A percentile compares a stretch with the other conserved stretches of the same genome.
Evolutionary conservation across 768 basidiomycete species (phyloP).

Genomic region (Calvatia gigantea): DNA sequence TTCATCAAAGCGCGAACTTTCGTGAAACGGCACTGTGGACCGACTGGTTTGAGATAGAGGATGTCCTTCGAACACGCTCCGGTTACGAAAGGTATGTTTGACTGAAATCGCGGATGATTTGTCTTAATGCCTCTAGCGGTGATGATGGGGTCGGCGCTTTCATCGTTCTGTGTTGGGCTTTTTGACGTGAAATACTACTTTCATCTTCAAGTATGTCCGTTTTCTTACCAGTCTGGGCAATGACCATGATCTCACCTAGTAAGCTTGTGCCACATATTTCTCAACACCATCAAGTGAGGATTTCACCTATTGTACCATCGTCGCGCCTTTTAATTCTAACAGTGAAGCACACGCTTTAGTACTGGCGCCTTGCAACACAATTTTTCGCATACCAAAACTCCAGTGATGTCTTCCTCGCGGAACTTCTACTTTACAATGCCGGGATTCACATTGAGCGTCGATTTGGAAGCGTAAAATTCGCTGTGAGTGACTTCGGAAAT

Average conservation of each 20-base stretch:
- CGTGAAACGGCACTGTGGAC: too few species aligned
- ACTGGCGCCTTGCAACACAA: conserved; percentile 78
- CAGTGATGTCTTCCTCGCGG: conserved; percentile 77
- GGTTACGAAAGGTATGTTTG: conserved; percentile 71
- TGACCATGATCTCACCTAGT: conserved; percentile 12
- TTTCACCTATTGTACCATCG: conserved; percentile 9
- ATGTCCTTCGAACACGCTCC: conserved; percentile 85
- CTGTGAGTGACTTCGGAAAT: conserved; percentile 44
- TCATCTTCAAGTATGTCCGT: conserved; percentile 64
- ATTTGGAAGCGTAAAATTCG: conserved; percentile 86
- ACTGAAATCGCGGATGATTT: background rate
- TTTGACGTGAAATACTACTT: conserved; percentile 89
- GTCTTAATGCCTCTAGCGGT: conserved; percentile 45
- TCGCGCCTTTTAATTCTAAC: conserved; percentile 29
- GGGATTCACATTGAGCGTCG: conserved; percentile 74
- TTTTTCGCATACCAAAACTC: conserved; percentile 81
- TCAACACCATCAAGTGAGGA: conserved; percentile 78
- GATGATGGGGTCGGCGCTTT: conserved; percentile 68
- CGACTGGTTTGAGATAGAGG: too few species aligned
- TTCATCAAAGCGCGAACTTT: too few species aligned
- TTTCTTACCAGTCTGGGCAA: conserved; percentile 8
- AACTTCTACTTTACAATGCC: conserved; percentile 69
- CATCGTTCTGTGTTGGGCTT: conserved; percentile 71
- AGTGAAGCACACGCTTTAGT: conserved; percentile 45
- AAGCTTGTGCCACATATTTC: conserved; percentile 88